Percentiles rank a stretch among this genome's conserved stretches.
Evolutionary conservation across 345 rosid genomes (phyloP).

Genomic region (Cardamine resedifolia): DNA sequence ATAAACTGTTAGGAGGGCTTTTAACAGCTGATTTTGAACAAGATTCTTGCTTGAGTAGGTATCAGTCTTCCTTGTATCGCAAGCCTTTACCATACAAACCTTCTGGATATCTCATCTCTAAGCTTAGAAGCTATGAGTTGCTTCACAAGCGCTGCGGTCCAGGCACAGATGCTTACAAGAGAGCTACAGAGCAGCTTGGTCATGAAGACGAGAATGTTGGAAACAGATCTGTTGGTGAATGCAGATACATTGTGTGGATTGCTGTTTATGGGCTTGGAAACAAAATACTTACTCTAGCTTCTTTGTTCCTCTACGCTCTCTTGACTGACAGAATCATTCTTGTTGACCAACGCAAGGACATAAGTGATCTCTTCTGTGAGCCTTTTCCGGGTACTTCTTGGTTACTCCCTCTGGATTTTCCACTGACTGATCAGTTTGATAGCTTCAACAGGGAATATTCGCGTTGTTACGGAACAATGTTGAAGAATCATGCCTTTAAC

Average conservation of each 20-base stretch:
- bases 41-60: slow-evolving; percentile 51
- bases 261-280: slow-evolving; percentile 60
- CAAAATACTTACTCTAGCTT: slow-evolving; percentile 49
- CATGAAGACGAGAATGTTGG: background rate
- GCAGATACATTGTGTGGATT: slow-evolving; percentile 58
- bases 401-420: slow-evolving; percentile 57
- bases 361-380: slow-evolving; percentile 59
- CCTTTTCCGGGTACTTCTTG: slow-evolving; percentile 59
- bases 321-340: slow-evolving; percentile 59
- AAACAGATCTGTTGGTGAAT: slow-evolving; percentile 30
- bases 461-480: slow-evolving; percentile 34
- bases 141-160: slow-evolving; percentile 66
- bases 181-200: slow-evolving; percentile 38
- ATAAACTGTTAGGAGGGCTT: slow-evolving; percentile 47
- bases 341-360: slow-evolving; percentile 51
- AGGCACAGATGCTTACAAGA: slow-evolving; percentile 45
- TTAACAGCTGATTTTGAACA: slow-evolving; percentile 47
- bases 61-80: slow-evolving; percentile 44
- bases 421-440: slow-evolving; percentile 37
- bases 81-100: slow-evolving; percentile 45
- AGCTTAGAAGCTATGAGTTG: slow-evolving; percentile 52
- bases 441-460: slow-evolving; percentile 31
- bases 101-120: slow-evolving; percentile 50
- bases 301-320: slow-evolving; percentile 65
- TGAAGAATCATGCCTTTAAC: slow-evolving; percentile 14